Conservation (phyloP, 352 stramenopile genomes). For the Aphanomyces cochlioides region DNA sequence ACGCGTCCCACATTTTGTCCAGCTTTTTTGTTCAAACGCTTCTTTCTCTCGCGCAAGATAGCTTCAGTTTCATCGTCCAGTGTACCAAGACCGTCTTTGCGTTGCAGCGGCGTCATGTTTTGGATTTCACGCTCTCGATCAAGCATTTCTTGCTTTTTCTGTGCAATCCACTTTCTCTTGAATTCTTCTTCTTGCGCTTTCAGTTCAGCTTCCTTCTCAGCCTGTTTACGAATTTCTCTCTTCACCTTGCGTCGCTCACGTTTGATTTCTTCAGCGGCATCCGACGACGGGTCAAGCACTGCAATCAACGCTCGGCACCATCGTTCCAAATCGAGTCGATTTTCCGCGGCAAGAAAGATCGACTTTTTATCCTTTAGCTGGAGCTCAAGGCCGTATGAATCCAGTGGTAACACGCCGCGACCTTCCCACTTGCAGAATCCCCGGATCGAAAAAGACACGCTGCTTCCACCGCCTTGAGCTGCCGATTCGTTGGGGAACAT, state of each 20-base stretch:
- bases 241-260: slow-evolving; percentile 52
- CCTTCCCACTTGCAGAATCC: slow-evolving; percentile 80
- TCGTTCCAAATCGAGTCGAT: slow-evolving; percentile 76
- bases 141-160: slow-evolving; percentile 54
- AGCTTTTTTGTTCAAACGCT: slow-evolving; percentile 47
- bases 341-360: slow-evolving; percentile 69
- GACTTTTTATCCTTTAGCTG: slow-evolving; percentile 57
- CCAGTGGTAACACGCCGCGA: slow-evolving; percentile 50
- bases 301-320: slow-evolving; percentile 74
- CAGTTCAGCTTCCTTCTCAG: slow-evolving; percentile 61
- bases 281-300: slow-evolving; percentile 64
- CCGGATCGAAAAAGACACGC: slow-evolving; percentile 50
- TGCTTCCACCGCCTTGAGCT: slow-evolving; percentile 10
- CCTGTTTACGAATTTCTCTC: slow-evolving; percentile 51
- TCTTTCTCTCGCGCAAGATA: slow-evolving; percentile 71
- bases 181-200: slow-evolving; percentile 38
- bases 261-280: slow-evolving; percentile 52
- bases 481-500: slow-evolving; percentile 19
- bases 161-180: slow-evolving; percentile 35
- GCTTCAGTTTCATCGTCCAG: slow-evolving; percentile 69
- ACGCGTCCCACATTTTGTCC: slow-evolving; percentile 57
- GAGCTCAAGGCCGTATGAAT: slow-evolving; percentile 75
- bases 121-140: slow-evolving; percentile 64
- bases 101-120: slow-evolving; percentile 72
- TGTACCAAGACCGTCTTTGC: slow-evolving; percentile 56